Conservation (phyloP, 73 alveolate genomes). For the Paramecium biaurelia region DNA sequence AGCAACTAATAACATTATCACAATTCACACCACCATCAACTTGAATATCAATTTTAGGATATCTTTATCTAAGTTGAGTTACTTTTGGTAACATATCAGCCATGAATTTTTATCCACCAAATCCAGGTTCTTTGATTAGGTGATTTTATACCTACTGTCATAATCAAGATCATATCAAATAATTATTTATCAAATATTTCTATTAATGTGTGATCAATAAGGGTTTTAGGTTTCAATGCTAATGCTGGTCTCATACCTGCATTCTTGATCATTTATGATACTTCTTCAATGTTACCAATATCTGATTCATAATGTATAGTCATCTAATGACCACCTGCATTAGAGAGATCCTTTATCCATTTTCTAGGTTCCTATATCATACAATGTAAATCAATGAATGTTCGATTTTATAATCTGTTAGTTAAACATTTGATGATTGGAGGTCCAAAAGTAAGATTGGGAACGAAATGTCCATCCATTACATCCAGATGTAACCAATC, state of each 20-base stretch:
- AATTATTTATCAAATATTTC: constrained; percentile 54
- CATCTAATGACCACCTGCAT: constrained; percentile 69
- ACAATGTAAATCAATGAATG: constrained; percentile 66
- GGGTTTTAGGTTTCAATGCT: constrained; percentile 70
- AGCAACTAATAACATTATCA: constrained; percentile 46
- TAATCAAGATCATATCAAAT: constrained; percentile 65
- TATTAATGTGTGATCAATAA: constrained; percentile 54
- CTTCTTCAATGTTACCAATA: constrained; percentile 57
- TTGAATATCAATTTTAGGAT: constrained; percentile 65
- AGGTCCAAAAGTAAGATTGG: constrained; percentile 69
- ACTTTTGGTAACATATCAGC: constrained; percentile 63
- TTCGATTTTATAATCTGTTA: constrained; percentile 18
- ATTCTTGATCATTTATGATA: constrained; percentile 50
- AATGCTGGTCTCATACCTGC: constrained; percentile 69
- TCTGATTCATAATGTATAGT: constrained; percentile 71
- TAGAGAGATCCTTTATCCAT: constrained; percentile 63
- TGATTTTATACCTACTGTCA: constrained; percentile 65
- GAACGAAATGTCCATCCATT: constrained; percentile 68
- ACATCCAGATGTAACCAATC: constrained; percentile 76
- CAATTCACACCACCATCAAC: constrained; percentile 75
- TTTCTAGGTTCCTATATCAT: constrained; percentile 70
- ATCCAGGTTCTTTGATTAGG: constrained; percentile 67
- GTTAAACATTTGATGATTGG: constrained; percentile 60
- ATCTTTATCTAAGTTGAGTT: constrained; percentile 33
- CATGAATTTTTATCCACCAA: constrained; percentile 73